Base-by-base conservation (phyloP, 371 early-diverging fungal species). In the Mortierella sp. region DNA sequence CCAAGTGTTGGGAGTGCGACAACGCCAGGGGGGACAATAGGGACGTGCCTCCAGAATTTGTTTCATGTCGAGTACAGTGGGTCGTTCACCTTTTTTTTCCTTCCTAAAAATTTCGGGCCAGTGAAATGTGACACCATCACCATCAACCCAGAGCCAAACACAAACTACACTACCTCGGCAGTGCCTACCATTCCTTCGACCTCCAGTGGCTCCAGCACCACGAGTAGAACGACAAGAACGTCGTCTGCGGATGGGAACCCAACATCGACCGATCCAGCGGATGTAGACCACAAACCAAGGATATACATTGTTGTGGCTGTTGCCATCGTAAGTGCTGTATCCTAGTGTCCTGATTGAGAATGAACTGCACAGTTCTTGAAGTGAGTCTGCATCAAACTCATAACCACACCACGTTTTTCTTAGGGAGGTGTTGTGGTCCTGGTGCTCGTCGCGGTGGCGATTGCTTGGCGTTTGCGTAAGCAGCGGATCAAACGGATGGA, bases 1-100 rank as follows among this genome's bases (percentile, higher is more conserved):
- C 72, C 72, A 15, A 56, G 47, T 30, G 62, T 72, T 28, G 65
- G 66, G 30, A 72, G 65, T 27, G 66, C 72, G 12, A 65, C 66
- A 3, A 43, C 44, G 8, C 50, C 57, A 17, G 72, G 72, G n/a
- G 72, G 72, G 0, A 65, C 51, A 2, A 24, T 8, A 1, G 72
- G 72, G 26, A 31, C 55, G 17, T 72, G 72, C 28, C 23, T 50
- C 1, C 39, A 9, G 1, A 72, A 72, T 31, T 17, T 43, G 0
- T 72, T 72, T 47, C 54, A 72, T 42, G 39, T 72, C 6, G 19
- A 44, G n/a, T 71, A 71, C 46, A 12, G 27, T 1, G 69, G 69
- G 14, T n/a, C 17, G 28, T 17, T n/a, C 21, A 43, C 1, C 28
- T 9, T 41, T 28, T 0, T 30, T 21, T 1, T 0, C 43, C 43